Conservation (phyloP, 345 rosid genomes). For the Eucalyptus pumila region DNA sequence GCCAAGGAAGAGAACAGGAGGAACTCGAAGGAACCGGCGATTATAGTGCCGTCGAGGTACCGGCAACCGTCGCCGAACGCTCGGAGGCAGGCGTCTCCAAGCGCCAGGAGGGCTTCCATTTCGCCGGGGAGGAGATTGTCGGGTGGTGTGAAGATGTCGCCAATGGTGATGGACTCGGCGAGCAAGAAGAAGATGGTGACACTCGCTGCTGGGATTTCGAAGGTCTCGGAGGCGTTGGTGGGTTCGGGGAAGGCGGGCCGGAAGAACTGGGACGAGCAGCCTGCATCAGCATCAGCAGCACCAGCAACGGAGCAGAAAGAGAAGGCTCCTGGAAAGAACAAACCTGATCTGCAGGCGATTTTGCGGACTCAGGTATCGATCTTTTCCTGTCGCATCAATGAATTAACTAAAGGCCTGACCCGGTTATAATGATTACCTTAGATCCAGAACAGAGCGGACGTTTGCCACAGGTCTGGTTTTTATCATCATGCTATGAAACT, state of each 20-base stretch:
- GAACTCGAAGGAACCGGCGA: constrained; percentile 61
- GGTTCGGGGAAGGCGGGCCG: constrained; percentile 34
- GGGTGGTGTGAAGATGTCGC: constrained; percentile 48
- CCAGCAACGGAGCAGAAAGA: constrained; percentile 25
- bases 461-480: neutral
- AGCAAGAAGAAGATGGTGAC: constrained; percentile 74
- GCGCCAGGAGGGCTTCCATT: constrained; percentile 51
- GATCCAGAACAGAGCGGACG: neutral
- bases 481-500: neutral
- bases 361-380: constrained; percentile 71
- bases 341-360: constrained; percentile 53
- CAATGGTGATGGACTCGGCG: constrained; percentile 53
- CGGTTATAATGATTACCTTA: neutral
- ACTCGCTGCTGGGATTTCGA: constrained; percentile 55
- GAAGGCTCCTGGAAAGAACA: constrained; percentile 31
- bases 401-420: neutral
- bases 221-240: constrained; percentile 54
- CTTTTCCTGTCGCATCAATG: neutral
- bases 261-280: constrained; percentile 67
- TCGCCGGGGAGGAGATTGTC: constrained; percentile 87
- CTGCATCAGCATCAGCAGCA: neutral
- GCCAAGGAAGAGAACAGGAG: constrained; percentile 78
- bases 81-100: constrained; percentile 69
- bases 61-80: constrained; percentile 80
- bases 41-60: constrained; percentile 88